phyloP scores from a whole-genome alignment of 163 green algal genomes.

The Chlamydomonas reinhardtii region DNA sequence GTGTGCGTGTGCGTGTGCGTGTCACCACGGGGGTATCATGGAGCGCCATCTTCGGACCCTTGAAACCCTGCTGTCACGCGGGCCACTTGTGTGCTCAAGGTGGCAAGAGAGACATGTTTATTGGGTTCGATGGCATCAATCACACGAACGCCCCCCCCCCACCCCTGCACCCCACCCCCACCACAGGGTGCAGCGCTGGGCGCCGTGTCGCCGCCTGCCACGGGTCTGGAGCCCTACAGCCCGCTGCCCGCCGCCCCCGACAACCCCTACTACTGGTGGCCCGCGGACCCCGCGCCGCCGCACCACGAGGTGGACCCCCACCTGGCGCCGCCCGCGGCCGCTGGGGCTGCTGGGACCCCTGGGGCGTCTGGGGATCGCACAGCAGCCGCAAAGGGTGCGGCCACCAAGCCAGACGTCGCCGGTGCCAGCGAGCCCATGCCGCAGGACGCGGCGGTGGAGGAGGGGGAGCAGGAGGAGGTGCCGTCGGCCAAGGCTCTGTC shows the following conservation, averaged over 20 bases:
- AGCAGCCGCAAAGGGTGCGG: too few relatives aligned
- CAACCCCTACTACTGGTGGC: conserved; percentile 42
- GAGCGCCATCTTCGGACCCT: too few relatives aligned
- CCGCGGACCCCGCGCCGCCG: conserved; percentile 1
- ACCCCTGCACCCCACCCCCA: background rate
- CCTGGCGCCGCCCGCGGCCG: background rate
- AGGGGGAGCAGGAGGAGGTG: background rate
- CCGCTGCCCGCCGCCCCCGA: background rate
- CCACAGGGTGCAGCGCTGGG: background rate
- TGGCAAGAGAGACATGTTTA: too few relatives aligned
- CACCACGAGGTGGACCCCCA: background rate
- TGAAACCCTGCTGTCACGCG: too few relatives aligned
- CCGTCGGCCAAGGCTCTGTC: background rate
- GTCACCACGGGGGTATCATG: too few relatives aligned
- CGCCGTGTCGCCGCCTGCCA: conserved; percentile 16
- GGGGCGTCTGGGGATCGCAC: background rate
- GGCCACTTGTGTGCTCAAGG: too few relatives aligned
- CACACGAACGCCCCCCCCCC: too few relatives aligned
- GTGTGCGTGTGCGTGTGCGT: too few relatives aligned
- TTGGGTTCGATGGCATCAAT: too few relatives aligned
- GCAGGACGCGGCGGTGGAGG: background rate
- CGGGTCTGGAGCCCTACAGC: conserved; percentile 20
- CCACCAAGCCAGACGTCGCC: too few relatives aligned
- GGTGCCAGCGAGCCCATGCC: background rate
- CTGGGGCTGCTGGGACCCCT: background rate